phyloP scores from a whole-genome alignment of 495 filamentous ascomycete genomes.

The Ascobolus immersus region DNA sequence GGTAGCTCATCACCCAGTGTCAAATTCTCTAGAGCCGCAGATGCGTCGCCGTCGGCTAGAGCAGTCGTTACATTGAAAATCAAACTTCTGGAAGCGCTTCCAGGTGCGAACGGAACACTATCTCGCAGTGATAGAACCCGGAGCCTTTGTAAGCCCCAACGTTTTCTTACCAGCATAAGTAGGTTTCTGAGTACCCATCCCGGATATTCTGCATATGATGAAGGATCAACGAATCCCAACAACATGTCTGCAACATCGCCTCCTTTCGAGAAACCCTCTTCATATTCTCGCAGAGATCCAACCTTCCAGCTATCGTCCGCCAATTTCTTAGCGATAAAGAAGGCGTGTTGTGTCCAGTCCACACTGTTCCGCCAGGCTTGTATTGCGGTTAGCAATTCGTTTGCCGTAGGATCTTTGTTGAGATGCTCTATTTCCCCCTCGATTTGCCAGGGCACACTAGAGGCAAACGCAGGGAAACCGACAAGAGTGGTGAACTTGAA shows the following conservation, averaged over 20 bases:
- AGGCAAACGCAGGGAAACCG: conserved; percentile 76
- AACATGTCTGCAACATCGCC: conserved; percentile 36
- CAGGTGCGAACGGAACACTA: too few species aligned
- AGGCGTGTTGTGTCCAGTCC: conserved; percentile 65
- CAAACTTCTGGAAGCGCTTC: too few species aligned
- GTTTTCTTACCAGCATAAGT: conserved; percentile 54
- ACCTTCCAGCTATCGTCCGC: conserved; percentile 35
- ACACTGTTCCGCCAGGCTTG: conserved; percentile 65
- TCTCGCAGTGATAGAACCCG: too few species aligned
- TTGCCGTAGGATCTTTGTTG: conserved; percentile 34
- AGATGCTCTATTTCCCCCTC: conserved; percentile 24
- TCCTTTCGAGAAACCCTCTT: conserved; percentile 41
- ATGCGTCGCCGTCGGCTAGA: neutral
- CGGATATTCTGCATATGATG: conserved; percentile 59
- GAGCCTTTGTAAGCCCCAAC: conserved; percentile 50
- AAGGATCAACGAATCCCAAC: conserved; percentile 73
- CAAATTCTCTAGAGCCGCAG: conserved; percentile 14
- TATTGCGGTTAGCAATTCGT: conserved; percentile 48
- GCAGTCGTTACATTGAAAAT: conserved; percentile 32
- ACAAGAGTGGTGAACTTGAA: conserved; percentile 91
- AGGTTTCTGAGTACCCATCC: conserved; percentile 87
- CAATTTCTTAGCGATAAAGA: conserved; percentile 62
- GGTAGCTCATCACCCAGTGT: conserved; percentile 28
- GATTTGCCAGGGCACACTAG: conserved; percentile 51
- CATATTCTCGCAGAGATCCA: conserved; percentile 47